phyloP scores from a whole-genome alignment of 208 protist genomes.

The Crithidia acanthocephali region DNA sequence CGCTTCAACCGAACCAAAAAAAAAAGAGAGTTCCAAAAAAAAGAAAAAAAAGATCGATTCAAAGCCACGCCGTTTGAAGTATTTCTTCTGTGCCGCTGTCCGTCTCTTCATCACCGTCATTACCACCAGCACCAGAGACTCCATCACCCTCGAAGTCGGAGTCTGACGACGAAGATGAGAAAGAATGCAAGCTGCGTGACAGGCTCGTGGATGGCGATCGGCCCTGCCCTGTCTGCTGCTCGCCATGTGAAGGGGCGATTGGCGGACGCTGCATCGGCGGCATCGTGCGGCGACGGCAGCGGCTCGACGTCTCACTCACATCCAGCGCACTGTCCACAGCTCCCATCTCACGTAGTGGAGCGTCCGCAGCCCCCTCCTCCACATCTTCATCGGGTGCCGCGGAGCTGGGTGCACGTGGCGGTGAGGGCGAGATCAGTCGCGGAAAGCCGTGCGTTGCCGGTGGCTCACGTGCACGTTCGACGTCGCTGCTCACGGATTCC shows the following conservation, averaged over 20 bases:
- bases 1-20: no score
- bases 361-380: background rate
- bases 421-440: conserved; percentile 9
- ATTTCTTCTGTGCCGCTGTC: no score
- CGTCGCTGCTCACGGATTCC: background rate
- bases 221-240: background rate
- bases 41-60: background rate
- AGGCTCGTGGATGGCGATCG: conserved; percentile 9
- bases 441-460: background rate
- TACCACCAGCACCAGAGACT: no score
- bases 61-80: no score
- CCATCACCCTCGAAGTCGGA: background rate
- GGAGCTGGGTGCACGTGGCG: background rate
- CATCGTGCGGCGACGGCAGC: conserved; percentile 6
- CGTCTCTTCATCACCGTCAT: conserved; percentile 5
- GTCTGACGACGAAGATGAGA: conserved; percentile 18
- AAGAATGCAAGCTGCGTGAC: conserved; percentile 29
- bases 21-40: conserved; percentile 5
- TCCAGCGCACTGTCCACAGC: background rate
- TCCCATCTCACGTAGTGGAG: background rate
- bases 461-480: background rate
- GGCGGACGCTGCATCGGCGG: conserved; percentile 22
- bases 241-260: conserved; percentile 8
- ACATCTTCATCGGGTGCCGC: background rate
- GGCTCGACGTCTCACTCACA: conserved; percentile 7